Conservation (phyloP, 1,284 basidiomycete species). For the Coriolopsis trogii region DNA sequence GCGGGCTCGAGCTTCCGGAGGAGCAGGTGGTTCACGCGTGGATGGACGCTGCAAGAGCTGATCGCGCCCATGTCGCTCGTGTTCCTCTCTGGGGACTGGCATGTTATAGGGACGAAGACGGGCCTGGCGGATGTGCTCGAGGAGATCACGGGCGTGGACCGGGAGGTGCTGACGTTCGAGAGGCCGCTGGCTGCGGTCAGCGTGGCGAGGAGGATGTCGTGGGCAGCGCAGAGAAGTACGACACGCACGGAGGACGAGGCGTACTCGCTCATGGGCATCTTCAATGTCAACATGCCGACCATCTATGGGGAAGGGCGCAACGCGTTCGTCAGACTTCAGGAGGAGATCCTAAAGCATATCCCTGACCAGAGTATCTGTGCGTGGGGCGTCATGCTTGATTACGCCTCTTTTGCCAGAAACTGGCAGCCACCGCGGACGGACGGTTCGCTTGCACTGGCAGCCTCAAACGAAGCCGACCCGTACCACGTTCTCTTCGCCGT, state of each 20-base stretch:
- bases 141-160: slow-evolving; percentile 13
- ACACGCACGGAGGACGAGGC: slow-evolving; percentile 17
- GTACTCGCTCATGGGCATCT: slow-evolving; percentile 20
- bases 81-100: slow-evolving; percentile 16
- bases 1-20: slow-evolving; percentile 12
- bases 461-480: no score
- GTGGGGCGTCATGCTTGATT: slow-evolving; percentile 11
- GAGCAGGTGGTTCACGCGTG: slow-evolving; percentile 16
- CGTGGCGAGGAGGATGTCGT: slow-evolving; percentile 18
- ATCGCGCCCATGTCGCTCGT: slow-evolving; percentile 12
- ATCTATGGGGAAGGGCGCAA: slow-evolving; percentile 16
- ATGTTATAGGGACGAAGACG: slow-evolving; percentile 12
- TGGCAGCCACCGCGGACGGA: slow-evolving; percentile 3
- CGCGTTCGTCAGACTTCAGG: slow-evolving; percentile 19
- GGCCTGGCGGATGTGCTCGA: slow-evolving; percentile 13
- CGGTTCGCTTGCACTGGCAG: no score
- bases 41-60: slow-evolving; percentile 23
- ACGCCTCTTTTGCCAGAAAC: no score
- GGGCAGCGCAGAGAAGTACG: slow-evolving; percentile 17
- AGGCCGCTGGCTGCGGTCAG: slow-evolving; percentile 6
- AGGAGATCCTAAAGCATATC: slow-evolving; percentile 18
- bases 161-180: slow-evolving; percentile 6
- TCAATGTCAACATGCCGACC: no score
- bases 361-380: slow-evolving; percentile 20
- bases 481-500: not conserved